Evolutionary conservation across 2,329 filamentous ascomycete genomes (phyloP).

Genomic region (Zasmidium cellare): DNA sequence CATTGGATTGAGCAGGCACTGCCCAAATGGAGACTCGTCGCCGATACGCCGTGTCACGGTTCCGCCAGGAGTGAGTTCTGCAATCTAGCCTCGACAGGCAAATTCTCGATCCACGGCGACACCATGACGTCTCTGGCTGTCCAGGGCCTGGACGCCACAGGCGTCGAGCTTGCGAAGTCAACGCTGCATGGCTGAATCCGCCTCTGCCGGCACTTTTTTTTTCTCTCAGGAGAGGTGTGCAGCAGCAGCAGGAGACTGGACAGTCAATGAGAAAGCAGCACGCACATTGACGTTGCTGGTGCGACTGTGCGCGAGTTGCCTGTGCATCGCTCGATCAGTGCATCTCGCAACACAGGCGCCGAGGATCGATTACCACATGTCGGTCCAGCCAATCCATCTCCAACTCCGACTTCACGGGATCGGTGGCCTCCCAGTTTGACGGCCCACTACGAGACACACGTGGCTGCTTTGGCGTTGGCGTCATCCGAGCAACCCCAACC

Average conservation of each 20-base stretch:
- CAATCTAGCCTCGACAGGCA: not conserved
- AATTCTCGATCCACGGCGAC: not conserved
- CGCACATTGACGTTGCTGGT: not conserved
- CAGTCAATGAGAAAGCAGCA: too few species aligned
- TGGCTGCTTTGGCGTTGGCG: not conserved
- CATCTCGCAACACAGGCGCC: not conserved
- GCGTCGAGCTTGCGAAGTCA: not conserved
- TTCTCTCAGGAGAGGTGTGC: too few species aligned
- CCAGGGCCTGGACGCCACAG: not conserved
- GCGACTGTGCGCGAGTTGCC: not conserved
- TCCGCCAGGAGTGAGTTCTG: not conserved
- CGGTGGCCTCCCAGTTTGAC: not conserved
- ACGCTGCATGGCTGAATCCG: not conserved
- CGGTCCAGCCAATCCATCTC: not conserved
- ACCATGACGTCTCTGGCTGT: not conserved
- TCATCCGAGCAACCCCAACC: not conserved
- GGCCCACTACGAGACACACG: not conserved
- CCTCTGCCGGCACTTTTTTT: not conserved
- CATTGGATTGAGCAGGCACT: not conserved
- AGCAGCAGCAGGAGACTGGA: too few species aligned
- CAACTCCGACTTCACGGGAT: not conserved
- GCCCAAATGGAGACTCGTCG: not conserved
- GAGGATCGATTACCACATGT: not conserved
- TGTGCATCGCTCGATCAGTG: not conserved
- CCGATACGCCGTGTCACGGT: not conserved